phyloP scores from a whole-genome alignment of 2,329 filamentous ascomycete species.

The Aspergillus sp. region DNA sequence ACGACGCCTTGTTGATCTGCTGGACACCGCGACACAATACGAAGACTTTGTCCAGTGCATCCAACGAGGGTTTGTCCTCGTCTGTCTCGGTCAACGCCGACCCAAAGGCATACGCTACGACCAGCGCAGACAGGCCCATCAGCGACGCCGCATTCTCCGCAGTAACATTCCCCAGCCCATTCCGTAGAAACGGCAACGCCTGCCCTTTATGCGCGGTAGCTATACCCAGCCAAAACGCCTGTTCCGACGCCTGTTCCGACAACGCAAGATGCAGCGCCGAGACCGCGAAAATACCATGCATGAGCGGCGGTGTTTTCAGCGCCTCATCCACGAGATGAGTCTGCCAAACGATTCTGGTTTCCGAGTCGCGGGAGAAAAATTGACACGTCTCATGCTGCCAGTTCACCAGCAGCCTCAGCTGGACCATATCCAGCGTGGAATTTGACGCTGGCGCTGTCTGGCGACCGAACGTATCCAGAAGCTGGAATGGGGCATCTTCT shows the following conservation, averaged over 20 bases:
- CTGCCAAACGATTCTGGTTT: slow-evolving; percentile 22
- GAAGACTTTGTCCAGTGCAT: slow-evolving; percentile 4
- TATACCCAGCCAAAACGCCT: slow-evolving; percentile 17
- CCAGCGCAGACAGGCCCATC: slow-evolving; percentile 18
- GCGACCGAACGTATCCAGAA: background rate
- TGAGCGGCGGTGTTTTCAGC: slow-evolving; percentile 20
- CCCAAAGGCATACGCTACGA: slow-evolving; percentile 24
- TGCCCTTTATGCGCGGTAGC: slow-evolving; percentile 20
- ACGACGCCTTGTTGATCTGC: background rate
- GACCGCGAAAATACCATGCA: slow-evolving; percentile 26
- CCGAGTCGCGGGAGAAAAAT: slow-evolving; percentile 18
- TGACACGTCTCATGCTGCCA: slow-evolving; percentile 21
- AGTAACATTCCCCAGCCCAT: slow-evolving; percentile 10
- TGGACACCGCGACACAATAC: slow-evolving; percentile 7
- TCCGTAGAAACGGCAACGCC: slow-evolving; percentile 3
- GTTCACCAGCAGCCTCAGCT: slow-evolving; percentile 20
- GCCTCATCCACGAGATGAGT: slow-evolving; percentile 20
- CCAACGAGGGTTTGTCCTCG: slow-evolving; percentile 1
- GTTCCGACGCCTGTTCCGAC: background rate
- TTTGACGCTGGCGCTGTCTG: background rate
- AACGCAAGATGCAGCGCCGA: slow-evolving; percentile 24
- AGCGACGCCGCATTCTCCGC: slow-evolving; percentile 18
- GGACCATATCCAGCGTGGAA: slow-evolving; percentile 17
- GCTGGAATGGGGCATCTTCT: background rate
- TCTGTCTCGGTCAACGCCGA: slow-evolving; percentile 13